Evolutionary conservation across 306 rosid species (phyloP), one percentile per base, ranked within the genome.

Genomic region (Pachyrhizus erosus): DNA sequence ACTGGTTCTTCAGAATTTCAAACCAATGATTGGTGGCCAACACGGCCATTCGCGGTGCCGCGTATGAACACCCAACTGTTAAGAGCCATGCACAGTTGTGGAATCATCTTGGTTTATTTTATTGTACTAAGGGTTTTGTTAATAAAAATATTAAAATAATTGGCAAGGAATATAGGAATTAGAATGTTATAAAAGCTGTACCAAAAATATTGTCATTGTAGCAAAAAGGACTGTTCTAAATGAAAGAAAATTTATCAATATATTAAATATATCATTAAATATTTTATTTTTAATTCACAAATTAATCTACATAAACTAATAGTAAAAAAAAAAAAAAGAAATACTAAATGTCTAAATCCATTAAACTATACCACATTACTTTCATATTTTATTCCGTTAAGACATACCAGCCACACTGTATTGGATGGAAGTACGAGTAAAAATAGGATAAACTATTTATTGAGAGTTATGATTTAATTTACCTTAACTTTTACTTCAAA

Each of bases 1-100:
- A 24, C n/a, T 5, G 66, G 26, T 4, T 7, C 3, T 42, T 48
- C 17, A 31, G 51, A 78, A 33, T 6, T 68, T 24, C 14, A 54
- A 54, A n/a, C 0, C 34, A 49, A 49, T 74, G 80, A 74, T 49
- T 37, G 49, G 69, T 73, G 51, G 4, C 23, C 24, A 65, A 74
- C 80, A 74, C 70, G 76, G 80, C 46, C 24, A 72, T 18, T 21
- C 43, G 80, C 84, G 81, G 77, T 84, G 87, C 87, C 84, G 84
- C 84, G 77, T 84, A 77, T 37, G 6, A 61, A 60, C 42, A 8
- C 54, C 23, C 82, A 45, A 13, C 58, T 40, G 78, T 61, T 61
- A 58, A 60, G 67, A 60, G 15, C 49, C 61, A 48, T n/a, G 37
- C n/a, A 51, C 74, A 48, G 11, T 55, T 54, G 15, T 12, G 9